Conservation (phyloP, 2,329 filamentous ascomycete species). For the Fusarium drepaniforme region DNA sequence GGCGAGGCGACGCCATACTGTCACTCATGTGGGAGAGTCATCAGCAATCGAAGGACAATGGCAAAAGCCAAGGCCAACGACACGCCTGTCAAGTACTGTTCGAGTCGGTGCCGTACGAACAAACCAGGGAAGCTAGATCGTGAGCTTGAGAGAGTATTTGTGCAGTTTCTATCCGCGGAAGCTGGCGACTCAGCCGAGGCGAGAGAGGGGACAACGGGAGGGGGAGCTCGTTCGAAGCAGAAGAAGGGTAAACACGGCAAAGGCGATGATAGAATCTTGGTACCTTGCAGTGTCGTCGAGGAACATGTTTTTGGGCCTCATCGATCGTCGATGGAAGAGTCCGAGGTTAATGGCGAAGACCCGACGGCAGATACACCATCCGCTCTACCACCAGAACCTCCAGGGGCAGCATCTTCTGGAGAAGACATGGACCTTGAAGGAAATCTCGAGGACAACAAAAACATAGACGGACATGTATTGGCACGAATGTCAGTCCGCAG, state of each 20-base stretch:
- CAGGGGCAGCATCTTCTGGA: not conserved
- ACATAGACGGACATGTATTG: slow-evolving; percentile 56
- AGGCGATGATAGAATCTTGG: slow-evolving; percentile 31
- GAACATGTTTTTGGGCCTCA: slow-evolving; percentile 25
- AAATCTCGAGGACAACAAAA: not conserved
- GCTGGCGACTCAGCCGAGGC: not conserved
- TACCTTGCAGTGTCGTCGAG: slow-evolving; percentile 25
- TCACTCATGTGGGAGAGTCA: slow-evolving; percentile 67
- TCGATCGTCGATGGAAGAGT: slow-evolving; percentile 10
- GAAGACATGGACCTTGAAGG: slow-evolving; percentile 1
- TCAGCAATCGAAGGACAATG: slow-evolving; percentile 53
- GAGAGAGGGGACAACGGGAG: slow-evolving; percentile 52
- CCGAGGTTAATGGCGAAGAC: not conserved
- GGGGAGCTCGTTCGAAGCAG: slow-evolving; percentile 51
- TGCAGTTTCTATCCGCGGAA: slow-evolving; percentile 46
- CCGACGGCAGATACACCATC: not conserved
- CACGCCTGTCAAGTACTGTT: slow-evolving; percentile 65
- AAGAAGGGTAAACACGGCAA: slow-evolving; percentile 56
- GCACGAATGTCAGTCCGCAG: slow-evolving; percentile 52
- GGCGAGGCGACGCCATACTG: slow-evolving; percentile 66
- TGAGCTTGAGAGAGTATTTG: slow-evolving; percentile 64
- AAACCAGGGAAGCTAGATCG: slow-evolving; percentile 64
- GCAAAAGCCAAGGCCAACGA: slow-evolving; percentile 37
- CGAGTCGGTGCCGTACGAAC: slow-evolving; percentile 62
- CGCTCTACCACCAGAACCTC: not conserved